phyloP scores from a whole-genome alignment of 208 protist genomes.

The Angomonas ambiguus region DNA sequence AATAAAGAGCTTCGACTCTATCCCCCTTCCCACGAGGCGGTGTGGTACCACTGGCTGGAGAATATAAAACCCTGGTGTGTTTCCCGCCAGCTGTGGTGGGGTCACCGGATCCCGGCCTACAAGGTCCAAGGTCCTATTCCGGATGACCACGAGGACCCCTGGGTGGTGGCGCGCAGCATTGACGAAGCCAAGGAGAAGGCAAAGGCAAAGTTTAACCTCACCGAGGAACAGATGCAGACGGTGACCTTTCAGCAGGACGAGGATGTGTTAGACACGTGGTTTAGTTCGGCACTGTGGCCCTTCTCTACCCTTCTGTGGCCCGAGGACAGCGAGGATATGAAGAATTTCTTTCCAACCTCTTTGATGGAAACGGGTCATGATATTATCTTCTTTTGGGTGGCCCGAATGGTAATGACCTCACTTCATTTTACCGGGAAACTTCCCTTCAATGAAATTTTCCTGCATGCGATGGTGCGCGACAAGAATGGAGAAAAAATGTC shows the following conservation, averaged over 20 bases:
- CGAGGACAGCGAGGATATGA: conserved; percentile 85
- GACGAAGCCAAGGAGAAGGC: conserved; percentile 95
- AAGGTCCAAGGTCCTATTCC: conserved; percentile 53
- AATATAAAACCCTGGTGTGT: conserved; percentile 98
- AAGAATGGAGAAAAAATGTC: conserved; percentile 99
- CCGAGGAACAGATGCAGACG: conserved; percentile 45
- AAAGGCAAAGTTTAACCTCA: conserved; percentile 73
- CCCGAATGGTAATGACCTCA: conserved; percentile 99
- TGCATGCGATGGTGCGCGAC: conserved; percentile 99
- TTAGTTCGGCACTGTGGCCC: conserved; percentile 99
- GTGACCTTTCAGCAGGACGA: conserved; percentile 93
- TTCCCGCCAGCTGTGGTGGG: conserved; percentile 99
- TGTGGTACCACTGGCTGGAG: conserved; percentile 97
- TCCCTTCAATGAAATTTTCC: conserved; percentile 97
- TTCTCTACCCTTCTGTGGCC: conserved; percentile 98
- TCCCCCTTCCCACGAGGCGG: conserved; percentile 87
- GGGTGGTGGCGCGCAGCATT: conserved; percentile 90
- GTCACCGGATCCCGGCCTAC: conserved; percentile 99
- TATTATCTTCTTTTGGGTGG: conserved; percentile 99
- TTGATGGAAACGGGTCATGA: conserved; percentile 99
- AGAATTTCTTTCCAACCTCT: conserved; percentile 95
- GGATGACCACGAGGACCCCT: conserved; percentile 59
- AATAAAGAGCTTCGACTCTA: conserved; percentile 93
- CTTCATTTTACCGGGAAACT: conserved; percentile 93
- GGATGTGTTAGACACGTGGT: conserved; percentile 99